phyloP scores from a whole-genome alignment of 2,329 filamentous ascomycete genomes.

The Botrytis medusae region DNA sequence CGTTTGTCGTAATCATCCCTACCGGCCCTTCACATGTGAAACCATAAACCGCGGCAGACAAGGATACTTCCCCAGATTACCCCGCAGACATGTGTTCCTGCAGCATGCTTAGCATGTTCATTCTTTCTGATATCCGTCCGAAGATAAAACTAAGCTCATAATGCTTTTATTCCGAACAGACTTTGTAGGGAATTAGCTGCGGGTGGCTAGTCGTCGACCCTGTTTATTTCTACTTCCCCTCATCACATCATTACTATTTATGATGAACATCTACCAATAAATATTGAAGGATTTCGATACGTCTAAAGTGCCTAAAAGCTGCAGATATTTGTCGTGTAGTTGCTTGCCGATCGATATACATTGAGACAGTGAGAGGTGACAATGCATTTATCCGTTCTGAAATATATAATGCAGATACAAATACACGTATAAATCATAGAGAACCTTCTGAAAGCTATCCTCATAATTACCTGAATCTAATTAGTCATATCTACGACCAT shows the following conservation, averaged over 20 bases:
- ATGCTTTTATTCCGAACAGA: not conserved
- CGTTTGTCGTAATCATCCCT: not conserved
- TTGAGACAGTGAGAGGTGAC: not conserved
- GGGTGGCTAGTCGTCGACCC: not conserved
- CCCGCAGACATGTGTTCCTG: conserved; percentile 13
- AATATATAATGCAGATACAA: not conserved
- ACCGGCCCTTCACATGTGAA: not conserved
- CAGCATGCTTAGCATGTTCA: not conserved
- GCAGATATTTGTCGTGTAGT: not conserved
- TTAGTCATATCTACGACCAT: not conserved
- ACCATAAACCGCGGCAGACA: conserved; percentile 4
- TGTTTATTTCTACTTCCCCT: not conserved
- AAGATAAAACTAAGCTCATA: not conserved
- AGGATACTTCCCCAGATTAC: conserved; percentile 7
- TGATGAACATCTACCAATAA: not conserved
- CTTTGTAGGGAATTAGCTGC: not conserved
- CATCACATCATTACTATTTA: not conserved
- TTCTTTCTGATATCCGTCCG: not conserved
- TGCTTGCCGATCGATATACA: not conserved
- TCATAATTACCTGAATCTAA: too few species aligned
- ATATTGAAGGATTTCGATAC: too few species aligned
- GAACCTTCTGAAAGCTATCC: not conserved
- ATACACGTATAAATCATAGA: too few species aligned
- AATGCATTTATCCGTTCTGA: not conserved
- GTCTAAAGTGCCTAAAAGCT: not conserved